Conservation (phyloP, 768 basidiomycete genomes). For the Postia placenta region DNA sequence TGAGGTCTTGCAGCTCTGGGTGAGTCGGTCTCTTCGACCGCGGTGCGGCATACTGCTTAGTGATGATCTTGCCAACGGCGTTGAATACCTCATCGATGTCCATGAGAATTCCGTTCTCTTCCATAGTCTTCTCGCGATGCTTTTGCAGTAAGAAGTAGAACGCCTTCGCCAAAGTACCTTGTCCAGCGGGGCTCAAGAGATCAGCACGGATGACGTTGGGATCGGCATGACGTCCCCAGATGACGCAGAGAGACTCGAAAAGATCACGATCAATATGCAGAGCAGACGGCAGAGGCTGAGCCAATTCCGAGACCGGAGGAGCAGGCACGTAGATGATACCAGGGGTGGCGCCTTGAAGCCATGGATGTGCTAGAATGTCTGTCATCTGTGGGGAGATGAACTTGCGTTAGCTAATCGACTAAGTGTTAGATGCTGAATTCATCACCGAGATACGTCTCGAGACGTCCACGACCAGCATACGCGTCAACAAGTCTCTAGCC, state of each 20-base stretch:
- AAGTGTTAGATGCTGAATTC: too few relatives aligned
- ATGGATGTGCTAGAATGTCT: constrained; percentile 82
- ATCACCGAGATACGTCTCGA: constrained; percentile 75
- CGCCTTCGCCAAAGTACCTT: constrained; percentile 75
- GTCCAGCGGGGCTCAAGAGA: constrained; percentile 61
- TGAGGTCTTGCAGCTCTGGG: constrained; percentile 6
- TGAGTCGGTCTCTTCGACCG: constrained; percentile 21
- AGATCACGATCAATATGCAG: constrained; percentile 72
- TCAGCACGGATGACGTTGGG: constrained; percentile 52
- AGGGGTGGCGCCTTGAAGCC: constrained; percentile 53
- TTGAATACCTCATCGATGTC: constrained; percentile 26
- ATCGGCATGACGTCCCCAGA: constrained; percentile 77
- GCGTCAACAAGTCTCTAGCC: constrained; percentile 75
- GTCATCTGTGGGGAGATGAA: constrained; percentile 52
- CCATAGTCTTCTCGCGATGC: constrained; percentile 62
- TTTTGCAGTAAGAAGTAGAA: constrained; percentile 81
- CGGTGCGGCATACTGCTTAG: constrained; percentile 38
- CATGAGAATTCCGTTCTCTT: constrained; percentile 45
- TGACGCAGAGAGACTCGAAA: constrained; percentile 70
- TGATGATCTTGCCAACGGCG: constrained; percentile 25
- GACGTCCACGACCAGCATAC: constrained; percentile 89
- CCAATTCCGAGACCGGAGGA: constrained; percentile 42
- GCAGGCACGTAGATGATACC: constrained; percentile 40
- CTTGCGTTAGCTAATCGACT: too few relatives aligned
- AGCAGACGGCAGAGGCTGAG: constrained; percentile 61